phyloP scores from a whole-genome alignment of 768 basidiomycete species.

The Lactifluus volemus region DNA sequence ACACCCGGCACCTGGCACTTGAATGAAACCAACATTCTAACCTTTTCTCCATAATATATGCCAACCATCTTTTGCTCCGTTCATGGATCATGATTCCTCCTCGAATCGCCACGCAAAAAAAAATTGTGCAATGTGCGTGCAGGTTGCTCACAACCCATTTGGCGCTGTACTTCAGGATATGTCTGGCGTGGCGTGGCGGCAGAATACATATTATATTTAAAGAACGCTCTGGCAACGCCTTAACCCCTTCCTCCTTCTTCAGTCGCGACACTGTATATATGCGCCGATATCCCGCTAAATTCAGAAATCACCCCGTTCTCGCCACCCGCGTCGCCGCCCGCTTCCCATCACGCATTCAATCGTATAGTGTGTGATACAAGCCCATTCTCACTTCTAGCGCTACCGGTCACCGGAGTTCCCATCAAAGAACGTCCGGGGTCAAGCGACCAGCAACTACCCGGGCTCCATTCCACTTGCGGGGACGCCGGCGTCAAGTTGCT shows the following conservation, averaged over 20 bases:
- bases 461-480: neutral
- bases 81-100: neutral
- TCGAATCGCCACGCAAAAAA: neutral
- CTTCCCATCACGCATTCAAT: neutral
- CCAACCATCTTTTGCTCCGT: neutral
- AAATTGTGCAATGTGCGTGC: neutral
- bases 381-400: neutral
- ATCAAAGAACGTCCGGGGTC: neutral
- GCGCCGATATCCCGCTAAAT: neutral
- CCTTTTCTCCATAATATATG: neutral
- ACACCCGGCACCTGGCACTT: neutral
- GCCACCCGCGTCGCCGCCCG: neutral
- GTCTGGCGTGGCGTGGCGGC: too few species aligned
- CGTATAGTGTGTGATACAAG: neutral
- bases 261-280: neutral
- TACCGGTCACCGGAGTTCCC: neutral
- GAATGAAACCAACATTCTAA: neutral
- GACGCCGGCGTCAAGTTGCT: neutral
- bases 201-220: too few species aligned
- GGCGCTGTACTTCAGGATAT: too few species aligned
- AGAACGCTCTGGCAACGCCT: neutral
- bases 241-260: neutral
- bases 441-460: neutral
- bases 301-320: neutral
- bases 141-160: neutral